Evolutionary conservation across 148 eudicot species (phyloP).

Genomic region (Linanthus parryae): DNA sequence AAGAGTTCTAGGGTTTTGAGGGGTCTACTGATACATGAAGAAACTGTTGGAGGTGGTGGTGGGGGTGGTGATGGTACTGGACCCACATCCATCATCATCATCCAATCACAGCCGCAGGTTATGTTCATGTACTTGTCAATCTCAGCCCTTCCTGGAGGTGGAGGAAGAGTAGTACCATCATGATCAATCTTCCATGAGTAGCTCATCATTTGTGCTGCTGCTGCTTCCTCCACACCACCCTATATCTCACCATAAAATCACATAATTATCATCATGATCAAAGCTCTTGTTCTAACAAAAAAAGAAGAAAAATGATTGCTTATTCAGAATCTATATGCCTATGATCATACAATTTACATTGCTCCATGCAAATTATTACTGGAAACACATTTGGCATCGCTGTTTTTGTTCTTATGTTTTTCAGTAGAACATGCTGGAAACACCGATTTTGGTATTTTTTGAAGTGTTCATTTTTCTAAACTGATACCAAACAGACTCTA

Average conservation of each 20-base stretch:
- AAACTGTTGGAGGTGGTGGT: too few relatives aligned
- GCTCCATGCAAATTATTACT: neutral
- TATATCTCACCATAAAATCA: neutral
- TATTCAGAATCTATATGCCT: neutral
- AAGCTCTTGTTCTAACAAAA: neutral
- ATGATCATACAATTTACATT: neutral
- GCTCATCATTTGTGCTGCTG: constrained; percentile 1
- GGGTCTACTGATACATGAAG: constrained; percentile 11
- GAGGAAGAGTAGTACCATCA: too few relatives aligned
- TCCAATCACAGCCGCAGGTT: neutral
- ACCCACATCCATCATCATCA: constrained; percentile 1
- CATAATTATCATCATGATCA: neutral
- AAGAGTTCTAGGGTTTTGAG: constrained; percentile 79
- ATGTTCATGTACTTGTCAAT: neutral
- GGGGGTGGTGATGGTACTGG: constrained; percentile 15
- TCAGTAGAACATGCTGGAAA: too few relatives aligned
- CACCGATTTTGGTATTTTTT: too few relatives aligned
- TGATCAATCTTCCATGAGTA: too few relatives aligned
- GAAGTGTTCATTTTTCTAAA: neutral
- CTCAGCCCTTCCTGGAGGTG: too few relatives aligned
- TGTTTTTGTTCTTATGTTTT: neutral
- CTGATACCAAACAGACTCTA: neutral
- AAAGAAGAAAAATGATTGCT: neutral
- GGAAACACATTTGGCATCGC: neutral
- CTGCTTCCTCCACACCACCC: neutral